Evolutionary conservation across 257 asterid species (phyloP).

Genomic region (Dorcoceras hygrometricum): DNA sequence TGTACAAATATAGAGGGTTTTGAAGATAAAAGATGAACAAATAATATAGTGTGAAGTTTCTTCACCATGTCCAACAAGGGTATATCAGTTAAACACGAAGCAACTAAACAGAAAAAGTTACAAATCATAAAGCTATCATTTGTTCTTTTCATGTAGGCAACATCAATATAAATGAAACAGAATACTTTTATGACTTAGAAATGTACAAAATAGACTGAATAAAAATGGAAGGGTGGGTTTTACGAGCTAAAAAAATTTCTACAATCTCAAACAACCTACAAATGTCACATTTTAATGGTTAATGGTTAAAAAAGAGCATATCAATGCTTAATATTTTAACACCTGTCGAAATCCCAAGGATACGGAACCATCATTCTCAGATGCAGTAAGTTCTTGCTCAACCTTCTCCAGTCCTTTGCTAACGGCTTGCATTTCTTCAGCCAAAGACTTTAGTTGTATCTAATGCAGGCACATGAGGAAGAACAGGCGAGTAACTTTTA

Average conservation of each 20-base stretch:
- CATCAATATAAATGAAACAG: background rate
- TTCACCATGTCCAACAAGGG: background rate
- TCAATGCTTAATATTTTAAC: constrained; percentile 20
- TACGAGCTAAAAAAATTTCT: background rate
- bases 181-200: too few species aligned
- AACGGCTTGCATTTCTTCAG: constrained; percentile 99
- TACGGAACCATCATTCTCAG: constrained; percentile 83
- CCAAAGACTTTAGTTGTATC: constrained; percentile 95
- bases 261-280: background rate
- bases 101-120: background rate
- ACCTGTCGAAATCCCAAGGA: constrained; percentile 92
- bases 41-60: background rate
- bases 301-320: constrained; percentile 4
- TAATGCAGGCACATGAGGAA: constrained; percentile 33
- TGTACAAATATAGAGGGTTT: background rate
- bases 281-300: constrained; percentile 8
- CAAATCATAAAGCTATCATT: background rate
- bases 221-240: background rate
- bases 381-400: constrained; percentile 85
- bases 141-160: background rate
- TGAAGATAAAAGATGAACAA: background rate
- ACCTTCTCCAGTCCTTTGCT: constrained; percentile 95
- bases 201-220: background rate
- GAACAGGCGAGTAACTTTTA: constrained; percentile 24
- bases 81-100: background rate